Evolutionary conservation across 1,139 yeast species (phyloP), one percentile per base, ranked within the genome.

Genomic region (Yamadazyma trypodendri): DNA sequence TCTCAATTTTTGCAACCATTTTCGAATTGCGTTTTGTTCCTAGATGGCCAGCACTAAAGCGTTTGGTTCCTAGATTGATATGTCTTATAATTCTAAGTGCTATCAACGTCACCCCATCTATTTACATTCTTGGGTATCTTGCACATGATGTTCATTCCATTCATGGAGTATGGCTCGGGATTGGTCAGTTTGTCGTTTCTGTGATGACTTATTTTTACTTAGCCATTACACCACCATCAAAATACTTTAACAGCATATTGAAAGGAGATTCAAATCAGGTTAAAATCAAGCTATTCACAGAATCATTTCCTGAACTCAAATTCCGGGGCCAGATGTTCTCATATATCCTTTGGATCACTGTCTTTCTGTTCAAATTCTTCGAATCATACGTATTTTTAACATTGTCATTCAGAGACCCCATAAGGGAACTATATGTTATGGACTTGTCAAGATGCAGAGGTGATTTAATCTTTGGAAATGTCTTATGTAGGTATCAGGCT

Each of bases 371-470:
- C 3, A 88, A 88, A 54, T 81, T 82, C 50, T 61, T 78, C 14
- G 96, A 88, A 56, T 87, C 96, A 0, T 88, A 87, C 56, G 79
- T 85, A 53, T 87, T 87, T 51, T 62, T 87, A 46, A 84, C 94
- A 0, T 65, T 87, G 37, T 85, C 96, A 0, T 58, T 87, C 21
- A 74, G 84, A 50, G 96, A 87, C 55, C 94, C 96, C 0, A 74
- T 86, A 9, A 62, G 89, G 45, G 85, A 81, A 28, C 65, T 88
- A 32, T 72, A 80, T 0, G 71, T 72, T 0, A 67, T 85, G 69
- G 73, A 74, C 36, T 61, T 84, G 57, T 61, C 72, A 2, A 67
- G 85, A 39, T 85, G 95, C 51, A 58, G 61, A 13, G 88, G 88
- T 2, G 92, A 84, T 48, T 43, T 52, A 0, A 49, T 66, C 13